Evolutionary conservation across 2,329 filamentous ascomycete genomes (phyloP), one percentile per base, ranked within the genome.

Genomic region (Decorospora gaudefroyi): DNA sequence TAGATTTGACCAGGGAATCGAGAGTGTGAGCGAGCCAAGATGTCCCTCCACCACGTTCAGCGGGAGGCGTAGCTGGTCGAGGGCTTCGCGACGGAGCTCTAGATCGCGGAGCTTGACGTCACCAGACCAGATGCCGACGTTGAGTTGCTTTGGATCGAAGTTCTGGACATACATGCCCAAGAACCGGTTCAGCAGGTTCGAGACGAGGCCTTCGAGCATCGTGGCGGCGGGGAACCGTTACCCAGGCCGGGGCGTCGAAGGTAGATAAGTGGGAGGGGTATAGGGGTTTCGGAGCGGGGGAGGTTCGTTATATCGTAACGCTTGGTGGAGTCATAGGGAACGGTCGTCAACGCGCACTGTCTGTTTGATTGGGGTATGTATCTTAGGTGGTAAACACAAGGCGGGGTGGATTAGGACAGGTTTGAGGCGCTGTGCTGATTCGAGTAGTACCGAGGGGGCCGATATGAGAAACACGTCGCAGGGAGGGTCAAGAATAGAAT

Each of bases 151-250:
- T 41, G 93, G 90, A 73, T 99, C 93, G 71, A 99, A 99, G 75
- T 99, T 97, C 81, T 95, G 91, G 73, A 99, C 92, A 73, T 99
- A 99, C 87, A 97, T 96, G 80, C 93, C 95, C 83, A 99, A 77
- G 75, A 99, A 97, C 78, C 95, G 88, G 78, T 99, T 99, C 63
- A 99, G 86, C 78, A 99, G 80, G 74, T 92, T 95, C 63, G 93
- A 90, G 55, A 97, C 93, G 61, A 99, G 81, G 60, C 91, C 89
- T 81, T 99, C 93, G 76, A 99, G 84, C 93, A 99, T 99, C 65
- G 71, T 79, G 75, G 71, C 64, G 71, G 71, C 62, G 61, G 71
- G 68, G 69, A 77, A 83, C 80, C 87, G 82, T 90, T 66, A 86
- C 83, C 86, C 86, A 68, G 87, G 85, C 83, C 76, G 74, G 84